Percentiles rank a stretch among this genome's conserved stretches.
These are phyloP conservation scores for Thelonectria rubi DNA, from an alignment of 2,329 filamentous ascomycete species.

Conservation along the genomic window DNA sequence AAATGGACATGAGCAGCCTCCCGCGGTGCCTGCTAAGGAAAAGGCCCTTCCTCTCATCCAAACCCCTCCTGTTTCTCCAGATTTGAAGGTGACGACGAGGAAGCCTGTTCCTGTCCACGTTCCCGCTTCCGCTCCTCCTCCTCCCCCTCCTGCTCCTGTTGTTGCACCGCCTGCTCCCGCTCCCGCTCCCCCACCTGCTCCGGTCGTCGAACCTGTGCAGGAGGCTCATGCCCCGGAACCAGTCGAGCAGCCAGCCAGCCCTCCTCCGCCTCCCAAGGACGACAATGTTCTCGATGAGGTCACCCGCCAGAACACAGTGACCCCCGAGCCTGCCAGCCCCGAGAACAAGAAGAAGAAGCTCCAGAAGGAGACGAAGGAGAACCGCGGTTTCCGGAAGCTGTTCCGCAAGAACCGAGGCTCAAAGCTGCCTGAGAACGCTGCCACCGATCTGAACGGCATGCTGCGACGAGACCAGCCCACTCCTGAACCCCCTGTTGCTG, in stretches of 20 bases:
- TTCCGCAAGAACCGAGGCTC: constrained; percentile 71
- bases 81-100: constrained; percentile 28
- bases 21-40: constrained; percentile 56
- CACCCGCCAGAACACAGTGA: constrained; percentile 35
- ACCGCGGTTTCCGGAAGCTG: constrained; percentile 68
- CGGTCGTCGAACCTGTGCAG: constrained; percentile 18
- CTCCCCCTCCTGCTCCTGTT: background rate
- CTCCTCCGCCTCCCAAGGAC: constrained; percentile 40
- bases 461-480: constrained; percentile 52
- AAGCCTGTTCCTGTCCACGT: constrained; percentile 27
- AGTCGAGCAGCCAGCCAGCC: constrained; percentile 25
- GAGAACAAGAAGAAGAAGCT: constrained; percentile 61
- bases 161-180: background rate
- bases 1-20: constrained; percentile 43
- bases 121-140: background rate
- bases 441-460: constrained; percentile 61
- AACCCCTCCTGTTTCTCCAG: constrained; percentile 40
- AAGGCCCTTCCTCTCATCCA: constrained; percentile 27
- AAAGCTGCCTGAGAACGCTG: constrained; percentile 64
- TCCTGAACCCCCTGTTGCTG: constrained; percentile 37
- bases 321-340: constrained; percentile 49
- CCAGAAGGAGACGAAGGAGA: constrained; percentile 61
- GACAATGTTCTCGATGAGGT: constrained; percentile 36
- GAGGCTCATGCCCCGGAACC: constrained; percentile 19
- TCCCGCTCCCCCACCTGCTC: constrained; percentile 9